phyloP scores from a whole-genome alignment of 805 yeast species.

The Kluyveromyces aestuarii region DNA sequence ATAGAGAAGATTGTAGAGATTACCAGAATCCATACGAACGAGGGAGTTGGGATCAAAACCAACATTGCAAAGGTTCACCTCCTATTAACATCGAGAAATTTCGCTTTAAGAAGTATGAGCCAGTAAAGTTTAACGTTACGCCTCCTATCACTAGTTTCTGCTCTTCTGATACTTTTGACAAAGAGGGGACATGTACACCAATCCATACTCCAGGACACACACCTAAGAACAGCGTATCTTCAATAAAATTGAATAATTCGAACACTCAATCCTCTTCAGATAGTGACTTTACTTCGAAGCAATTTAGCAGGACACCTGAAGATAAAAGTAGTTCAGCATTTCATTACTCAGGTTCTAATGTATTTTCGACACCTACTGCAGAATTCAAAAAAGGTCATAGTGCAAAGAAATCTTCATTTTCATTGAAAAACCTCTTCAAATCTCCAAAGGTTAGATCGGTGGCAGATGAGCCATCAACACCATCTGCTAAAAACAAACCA shows the following conservation, averaged over 20 bases:
- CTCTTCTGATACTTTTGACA: background rate
- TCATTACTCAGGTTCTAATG: slow-evolving; percentile 4
- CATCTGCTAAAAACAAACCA: background rate
- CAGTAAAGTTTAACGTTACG: background rate
- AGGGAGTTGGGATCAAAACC: background rate
- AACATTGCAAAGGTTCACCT: background rate
- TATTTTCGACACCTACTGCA: slow-evolving; percentile 1
- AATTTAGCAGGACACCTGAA: slow-evolving; percentile 1
- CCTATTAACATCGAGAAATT: slow-evolving; percentile 5
- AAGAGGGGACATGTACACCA: background rate
- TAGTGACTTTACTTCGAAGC: slow-evolving; percentile 6
- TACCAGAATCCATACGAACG: background rate
- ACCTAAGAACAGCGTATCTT: slow-evolving; percentile 6
- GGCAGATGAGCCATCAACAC: background rate
- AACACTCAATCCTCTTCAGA: slow-evolving; percentile 17
- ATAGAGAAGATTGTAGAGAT: background rate
- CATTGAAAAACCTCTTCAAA: slow-evolving; percentile 24
- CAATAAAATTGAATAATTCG: slow-evolving; percentile 9
- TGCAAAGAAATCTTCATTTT: slow-evolving; percentile 22
- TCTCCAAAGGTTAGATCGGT: slow-evolving; percentile 17
- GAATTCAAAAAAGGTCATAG: slow-evolving; percentile 12
- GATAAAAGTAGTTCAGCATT: slow-evolving; percentile 3
- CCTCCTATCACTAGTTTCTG: background rate
- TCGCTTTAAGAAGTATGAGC: slow-evolving; percentile 3
- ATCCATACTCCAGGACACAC: slow-evolving; percentile 4